A percentile compares a stretch with the other conserved stretches of the same genome.
These are phyloP conservation scores for Zhuliangozyma blackwelliae DNA, from an alignment of 1,139 yeast genomes.

Conservation along the genomic window DNA sequence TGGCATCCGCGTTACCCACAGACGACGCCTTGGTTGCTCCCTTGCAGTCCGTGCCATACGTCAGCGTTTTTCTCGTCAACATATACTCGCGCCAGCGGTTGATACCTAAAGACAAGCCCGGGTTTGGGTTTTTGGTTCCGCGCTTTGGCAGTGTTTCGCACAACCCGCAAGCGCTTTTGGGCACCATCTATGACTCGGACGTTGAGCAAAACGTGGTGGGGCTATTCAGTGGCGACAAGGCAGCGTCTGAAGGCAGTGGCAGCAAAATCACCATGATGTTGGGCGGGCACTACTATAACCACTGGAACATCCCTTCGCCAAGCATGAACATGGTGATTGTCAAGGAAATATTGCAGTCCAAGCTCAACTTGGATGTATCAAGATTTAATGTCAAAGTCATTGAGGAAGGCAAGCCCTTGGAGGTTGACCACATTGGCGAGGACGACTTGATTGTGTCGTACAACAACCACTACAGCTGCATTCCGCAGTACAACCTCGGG, in stretches of 20 bases:
- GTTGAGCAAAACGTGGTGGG: constrained; percentile 48
- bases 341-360: constrained; percentile 43
- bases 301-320: constrained; percentile 40
- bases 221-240: constrained; percentile 4
- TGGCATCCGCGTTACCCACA: constrained; percentile 20
- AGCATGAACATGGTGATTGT: constrained; percentile 41
- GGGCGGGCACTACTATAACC: constrained; percentile 66
- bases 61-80: constrained; percentile 58
- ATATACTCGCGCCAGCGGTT: constrained; percentile 34
- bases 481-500: constrained; percentile 82
- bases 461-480: constrained; percentile 47
- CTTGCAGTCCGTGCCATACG: constrained; percentile 36
- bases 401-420: constrained; percentile 21
- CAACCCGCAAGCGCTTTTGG: constrained; percentile 65
- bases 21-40: constrained; percentile 13
- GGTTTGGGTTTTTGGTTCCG: constrained; percentile 91
- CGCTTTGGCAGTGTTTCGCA: constrained; percentile 21
- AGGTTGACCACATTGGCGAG: constrained; percentile 20
- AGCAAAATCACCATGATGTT: constrained; percentile 84
- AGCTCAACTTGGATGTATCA: constrained; percentile 44
- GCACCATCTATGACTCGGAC: constrained; percentile 89
- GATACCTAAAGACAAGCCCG: constrained; percentile 47
- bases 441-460: constrained; percentile 33
- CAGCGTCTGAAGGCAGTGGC: constrained; percentile 13
- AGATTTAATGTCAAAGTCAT: constrained; percentile 26